phyloP scores from a whole-genome alignment of 2,329 filamentous ascomycete genomes.

The Trichoderma gracile region DNA sequence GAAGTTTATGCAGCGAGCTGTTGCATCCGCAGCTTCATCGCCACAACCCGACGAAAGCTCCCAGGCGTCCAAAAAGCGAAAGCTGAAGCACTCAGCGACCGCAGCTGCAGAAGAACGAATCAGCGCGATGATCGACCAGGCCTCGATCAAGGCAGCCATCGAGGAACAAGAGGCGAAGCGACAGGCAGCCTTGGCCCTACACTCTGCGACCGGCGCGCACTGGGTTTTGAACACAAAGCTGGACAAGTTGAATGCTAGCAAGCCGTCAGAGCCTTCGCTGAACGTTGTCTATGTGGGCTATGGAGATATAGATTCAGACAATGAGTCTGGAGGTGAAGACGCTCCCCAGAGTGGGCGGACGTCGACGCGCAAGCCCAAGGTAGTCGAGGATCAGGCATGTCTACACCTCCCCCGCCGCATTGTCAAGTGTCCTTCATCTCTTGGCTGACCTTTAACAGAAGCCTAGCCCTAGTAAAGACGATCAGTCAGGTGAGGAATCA shows the following conservation, averaged over 20 bases:
- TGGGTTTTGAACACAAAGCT: constrained; percentile 66
- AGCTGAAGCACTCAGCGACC: constrained; percentile 41
- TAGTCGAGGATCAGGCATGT: constrained; percentile 6
- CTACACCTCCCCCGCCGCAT: neutral
- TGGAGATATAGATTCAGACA: constrained; percentile 50
- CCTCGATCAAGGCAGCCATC: constrained; percentile 62
- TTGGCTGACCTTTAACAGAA: constrained; percentile 21
- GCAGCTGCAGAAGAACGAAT: constrained; percentile 41
- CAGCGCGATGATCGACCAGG: constrained; percentile 52
- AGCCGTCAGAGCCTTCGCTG: constrained; percentile 43
- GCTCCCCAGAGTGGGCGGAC: constrained; percentile 39
- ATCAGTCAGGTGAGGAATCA: constrained; percentile 35
- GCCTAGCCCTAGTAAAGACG: constrained; percentile 25
- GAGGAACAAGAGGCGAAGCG: constrained; percentile 68
- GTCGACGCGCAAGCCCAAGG: constrained; percentile 30
- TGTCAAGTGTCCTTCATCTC: neutral
- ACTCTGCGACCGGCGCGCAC: constrained; percentile 68
- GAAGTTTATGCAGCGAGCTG: constrained; percentile 96
- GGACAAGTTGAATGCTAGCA: constrained; percentile 32
- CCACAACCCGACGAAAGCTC: constrained; percentile 47
- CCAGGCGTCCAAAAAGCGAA: constrained; percentile 64
- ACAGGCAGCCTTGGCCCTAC: constrained; percentile 60
- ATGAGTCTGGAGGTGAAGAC: constrained; percentile 42
- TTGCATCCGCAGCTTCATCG: constrained; percentile 55
- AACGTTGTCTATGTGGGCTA: constrained; percentile 62